Base-by-base conservation (phyloP, 176 grass and related monocot genomes). In the Luzula sylvatica region DNA sequence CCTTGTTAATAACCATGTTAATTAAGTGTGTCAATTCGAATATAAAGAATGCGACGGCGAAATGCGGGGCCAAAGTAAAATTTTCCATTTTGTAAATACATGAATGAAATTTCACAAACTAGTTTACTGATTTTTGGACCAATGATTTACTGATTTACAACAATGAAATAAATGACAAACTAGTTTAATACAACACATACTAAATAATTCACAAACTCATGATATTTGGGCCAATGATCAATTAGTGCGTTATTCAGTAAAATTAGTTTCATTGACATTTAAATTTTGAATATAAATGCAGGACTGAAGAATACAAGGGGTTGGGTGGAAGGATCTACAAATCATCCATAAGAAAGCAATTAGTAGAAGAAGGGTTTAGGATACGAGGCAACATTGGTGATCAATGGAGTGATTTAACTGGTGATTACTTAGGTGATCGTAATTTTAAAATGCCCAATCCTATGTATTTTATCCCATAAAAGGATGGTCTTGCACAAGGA, bases 371-470 rank as follows among this genome's bases (percentile, higher is more conserved):
- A 40, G 92, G 85, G 1, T 98, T 82, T 58, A 64, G 75, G 50
- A 72, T 98, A 58, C 71, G 85, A 1, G 92, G 85, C 40, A 98
- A 98, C 42, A 72, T 90, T 38, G 92, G 92, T 1, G 85, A 98
- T 52, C 92, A 98, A 67, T 98, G 92, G 92, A 98, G 85, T 62
- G 81, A 96, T 58, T 61, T 98, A 45, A 65, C 64, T 53, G 92
- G 92, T 35, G 85, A 90, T 4, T 77, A 35, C 65, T 62, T 21
- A 52, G 81, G 81, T 17, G 85, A 98, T 47, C 81, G 85, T 46
- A 65, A 82, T 7, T 98, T 90, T 68, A 98, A 98, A 67, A 68
- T 98, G 44, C 92, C 92, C 13, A 98, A 98, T 57, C 92, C 92
- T 26, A 90, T 98, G 81, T 98, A 98, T 58, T 98, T 17, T 12